Evolutionary conservation across 1,139 yeast species (phyloP), one percentile per base, ranked within the genome.

Genomic region (Pichia cactophila): DNA sequence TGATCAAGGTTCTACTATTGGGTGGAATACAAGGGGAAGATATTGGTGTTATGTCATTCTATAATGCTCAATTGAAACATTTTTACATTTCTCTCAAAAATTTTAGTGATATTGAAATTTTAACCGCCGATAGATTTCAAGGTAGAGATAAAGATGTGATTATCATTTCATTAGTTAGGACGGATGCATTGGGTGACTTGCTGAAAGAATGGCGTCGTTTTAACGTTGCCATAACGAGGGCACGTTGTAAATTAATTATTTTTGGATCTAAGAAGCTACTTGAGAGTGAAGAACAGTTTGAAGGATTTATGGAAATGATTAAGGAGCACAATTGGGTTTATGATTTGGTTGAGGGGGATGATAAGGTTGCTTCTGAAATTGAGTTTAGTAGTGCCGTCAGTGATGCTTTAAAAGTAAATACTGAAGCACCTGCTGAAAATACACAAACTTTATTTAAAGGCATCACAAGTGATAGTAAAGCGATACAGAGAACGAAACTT

Each of bases 191-290:
- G n/a, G 97, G 98, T 1, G 87, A 86, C 41, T 70, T 92, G 47
- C 69, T 92, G 40, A 80, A 77, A 54, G 98, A 92, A 60, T 85
- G 97, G 92, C 73, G 97, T 56, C 75, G 98, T 54, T 77, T 94
- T 46, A 92, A 92, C 66, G 98, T 94, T 39, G 95, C 97, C 0
- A 81, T 94, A 60, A 92, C 98, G 0, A 73, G 99, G 54, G 94
- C 98, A 0, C 83, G 80, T 63, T 75, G 85, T 16, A 94, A 94
- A 65, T 74, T 94, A 45, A 76, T 94, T 28, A 77, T 92, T 17
- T 68, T 92, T 42, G 98, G 98, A 0, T 86, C 96, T 2, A 73
- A 73, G 49, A 69, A 71, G 10, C 86, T 96, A 0, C 68, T 92
- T 52, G 69, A 73, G 14, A 67, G 73, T 17, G 76, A 80, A 17